Evolutionary conservation across 1,284 basidiomycete genomes (phyloP), one percentile per base, ranked within the genome.

Genomic region (Trametes pubescens): DNA sequence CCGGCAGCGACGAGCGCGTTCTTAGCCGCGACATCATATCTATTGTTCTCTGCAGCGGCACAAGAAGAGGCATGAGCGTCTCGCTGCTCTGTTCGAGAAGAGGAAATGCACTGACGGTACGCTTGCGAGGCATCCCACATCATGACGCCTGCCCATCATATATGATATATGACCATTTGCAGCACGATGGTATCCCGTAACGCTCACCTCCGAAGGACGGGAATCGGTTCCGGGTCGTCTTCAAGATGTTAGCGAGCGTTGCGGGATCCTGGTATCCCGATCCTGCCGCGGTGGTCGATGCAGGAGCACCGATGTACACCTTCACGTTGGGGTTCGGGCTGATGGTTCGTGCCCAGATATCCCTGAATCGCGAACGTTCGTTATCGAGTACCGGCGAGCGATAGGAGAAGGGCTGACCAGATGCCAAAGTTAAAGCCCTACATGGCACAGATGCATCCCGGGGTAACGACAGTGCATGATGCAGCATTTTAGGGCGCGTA

Each of bases 41-140:
- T 82, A 65, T 77, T 76, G 71, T 90, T 90, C n/a, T 78, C 87
- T 87, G 65, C 16, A 47, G 64, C 51, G 40, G 44, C 61, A 37
- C 43, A 46, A 44, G 40, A 46, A 24, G 47, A n/a, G 22, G 21
- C 24, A 22, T 44, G 11, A 61, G 21, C 29, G 34, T 35, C 38
- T 16, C 5, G 7, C 16, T 4, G 24, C 53, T 4, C 21, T 8
- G 9, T 56, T 51, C 32, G 47, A 43, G 26, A 35, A 32, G 32
- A 47, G 10, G 11, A 38, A 32, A 32, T 52, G 48, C 16, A 75
- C 79, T 59, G 72, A 87, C 87, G 82, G 66, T 85, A 88, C 14
- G 89, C 88, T 74, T 90, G 87, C 48, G 87, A 89, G 44, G 82
- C 84, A 72, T 89, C 89, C 88, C 88, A 91, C 51, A 91, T 72